Conservation (phyloP, 2,329 filamentous ascomycete genomes). For the Fusarium sp. region DNA sequence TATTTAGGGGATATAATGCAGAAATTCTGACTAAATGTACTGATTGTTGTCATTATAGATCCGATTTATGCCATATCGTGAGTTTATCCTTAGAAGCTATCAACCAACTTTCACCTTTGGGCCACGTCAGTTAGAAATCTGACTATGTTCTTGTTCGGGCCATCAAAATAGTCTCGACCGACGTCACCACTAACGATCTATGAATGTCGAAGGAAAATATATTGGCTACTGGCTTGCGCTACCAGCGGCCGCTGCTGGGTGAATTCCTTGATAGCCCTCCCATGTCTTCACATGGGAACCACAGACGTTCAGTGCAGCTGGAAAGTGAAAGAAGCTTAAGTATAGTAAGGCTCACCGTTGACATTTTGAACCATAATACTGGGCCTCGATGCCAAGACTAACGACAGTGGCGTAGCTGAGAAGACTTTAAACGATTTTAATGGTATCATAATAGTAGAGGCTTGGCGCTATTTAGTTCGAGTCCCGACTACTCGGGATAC, state of each 20-base stretch:
- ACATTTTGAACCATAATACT: background rate
- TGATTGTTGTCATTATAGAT: background rate
- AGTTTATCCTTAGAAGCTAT: no score
- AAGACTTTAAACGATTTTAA: fast-evolving
- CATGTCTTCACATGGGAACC: background rate
- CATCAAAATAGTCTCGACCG: background rate
- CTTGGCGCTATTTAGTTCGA: background rate
- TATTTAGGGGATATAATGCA: fast-evolving
- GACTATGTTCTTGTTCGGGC: background rate
- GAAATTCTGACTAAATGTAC: background rate
- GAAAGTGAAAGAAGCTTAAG: background rate
- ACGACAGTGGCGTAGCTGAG: background rate
- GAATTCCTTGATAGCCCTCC: fast-evolving
- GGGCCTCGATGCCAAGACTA: background rate
- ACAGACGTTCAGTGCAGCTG: background rate
- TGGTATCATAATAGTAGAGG: no score
- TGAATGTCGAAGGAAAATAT: no score
- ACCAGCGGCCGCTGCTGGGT: background rate
- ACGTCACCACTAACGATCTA: fast-evolving
- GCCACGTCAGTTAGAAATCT: fast-evolving
- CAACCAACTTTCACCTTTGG: fast-evolving
- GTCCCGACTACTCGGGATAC: background rate
- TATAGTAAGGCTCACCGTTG: background rate
- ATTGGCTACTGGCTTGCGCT: fast-evolving
- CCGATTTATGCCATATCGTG: fast-evolving